Conservation (phyloP, 78 protist species). For the Anaeramoeba flamelloides region DNA sequence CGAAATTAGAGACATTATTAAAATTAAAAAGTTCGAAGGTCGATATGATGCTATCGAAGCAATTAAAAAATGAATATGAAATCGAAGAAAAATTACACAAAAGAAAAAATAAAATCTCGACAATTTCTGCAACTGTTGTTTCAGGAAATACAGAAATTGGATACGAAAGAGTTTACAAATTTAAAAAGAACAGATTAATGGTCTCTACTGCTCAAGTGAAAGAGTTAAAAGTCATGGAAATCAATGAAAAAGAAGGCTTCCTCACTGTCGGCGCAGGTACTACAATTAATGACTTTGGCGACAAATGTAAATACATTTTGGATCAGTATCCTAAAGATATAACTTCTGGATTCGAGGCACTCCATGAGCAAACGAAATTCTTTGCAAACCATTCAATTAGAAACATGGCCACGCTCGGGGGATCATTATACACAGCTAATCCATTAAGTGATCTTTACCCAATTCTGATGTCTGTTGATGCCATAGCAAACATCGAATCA, state of each 20-base stretch:
- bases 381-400: not conserved
- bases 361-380: not conserved
- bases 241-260: not conserved
- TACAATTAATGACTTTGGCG: not conserved
- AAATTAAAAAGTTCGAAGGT: too few species aligned
- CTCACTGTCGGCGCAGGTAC: not conserved
- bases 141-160: conserved; percentile 1
- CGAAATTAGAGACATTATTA: not conserved
- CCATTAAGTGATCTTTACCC: conserved; percentile 1
- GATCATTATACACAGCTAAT: not conserved
- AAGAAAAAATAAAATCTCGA: not conserved
- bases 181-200: not conserved
- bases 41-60: too few species aligned
- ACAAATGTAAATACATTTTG: not conserved
- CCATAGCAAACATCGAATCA: not conserved
- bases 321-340: not conserved
- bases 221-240: not conserved
- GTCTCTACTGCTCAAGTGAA: not conserved
- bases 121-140: not conserved
- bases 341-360: not conserved
- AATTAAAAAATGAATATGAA: not conserved
- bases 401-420: not conserved
- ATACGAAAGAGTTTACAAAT: not conserved
- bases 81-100: not conserved
- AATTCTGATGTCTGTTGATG: not conserved